Conservation (phyloP, 2,329 filamentous ascomycete genomes). For the Microdochium trichocladiopsis region DNA sequence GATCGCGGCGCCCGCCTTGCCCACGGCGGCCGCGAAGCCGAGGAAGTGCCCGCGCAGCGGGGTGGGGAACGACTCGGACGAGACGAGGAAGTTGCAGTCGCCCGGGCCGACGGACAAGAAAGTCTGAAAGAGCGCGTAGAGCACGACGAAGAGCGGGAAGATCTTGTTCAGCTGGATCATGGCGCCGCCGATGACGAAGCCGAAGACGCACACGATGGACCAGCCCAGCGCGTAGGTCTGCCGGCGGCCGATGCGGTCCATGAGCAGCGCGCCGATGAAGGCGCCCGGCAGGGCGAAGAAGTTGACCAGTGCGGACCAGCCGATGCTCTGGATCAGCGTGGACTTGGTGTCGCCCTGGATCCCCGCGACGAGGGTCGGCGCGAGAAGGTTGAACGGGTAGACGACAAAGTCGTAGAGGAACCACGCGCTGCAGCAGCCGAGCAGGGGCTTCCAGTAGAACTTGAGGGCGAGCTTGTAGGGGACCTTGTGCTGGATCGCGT, state of each 20-base stretch:
- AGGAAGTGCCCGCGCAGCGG: constrained; percentile 44
- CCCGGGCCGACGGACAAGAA: constrained; percentile 42
- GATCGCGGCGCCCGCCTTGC: constrained; percentile 42
- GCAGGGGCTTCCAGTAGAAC: constrained; percentile 47
- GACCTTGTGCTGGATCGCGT: constrained; percentile 43
- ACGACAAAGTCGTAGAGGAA: constrained; percentile 32
- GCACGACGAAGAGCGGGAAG: constrained; percentile 41
- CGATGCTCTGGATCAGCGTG: constrained; percentile 13
- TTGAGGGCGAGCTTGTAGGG: constrained; percentile 40
- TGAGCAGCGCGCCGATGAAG: constrained; percentile 39
- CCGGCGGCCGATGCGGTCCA: constrained; percentile 38
- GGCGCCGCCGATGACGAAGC: constrained; percentile 41
- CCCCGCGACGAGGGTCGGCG: constrained; percentile 28
- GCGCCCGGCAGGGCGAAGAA: constrained; percentile 39
- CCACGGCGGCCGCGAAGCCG: constrained; percentile 41
- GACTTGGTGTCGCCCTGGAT: constrained; percentile 13
- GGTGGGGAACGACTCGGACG: constrained; percentile 43
- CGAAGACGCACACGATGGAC: constrained; percentile 40
- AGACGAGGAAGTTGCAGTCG: constrained; percentile 41
- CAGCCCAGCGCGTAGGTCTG: constrained; percentile 44
- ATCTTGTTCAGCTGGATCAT: constrained; percentile 40
- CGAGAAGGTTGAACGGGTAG: constrained; percentile 12
- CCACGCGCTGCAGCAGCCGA: constrained; percentile 48
- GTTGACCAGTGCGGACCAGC: constrained; percentile 25
- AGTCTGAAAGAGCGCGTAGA: constrained; percentile 43